phyloP scores from a whole-genome alignment of 208 protist species.

The Trypanosoma platydactyli region DNA sequence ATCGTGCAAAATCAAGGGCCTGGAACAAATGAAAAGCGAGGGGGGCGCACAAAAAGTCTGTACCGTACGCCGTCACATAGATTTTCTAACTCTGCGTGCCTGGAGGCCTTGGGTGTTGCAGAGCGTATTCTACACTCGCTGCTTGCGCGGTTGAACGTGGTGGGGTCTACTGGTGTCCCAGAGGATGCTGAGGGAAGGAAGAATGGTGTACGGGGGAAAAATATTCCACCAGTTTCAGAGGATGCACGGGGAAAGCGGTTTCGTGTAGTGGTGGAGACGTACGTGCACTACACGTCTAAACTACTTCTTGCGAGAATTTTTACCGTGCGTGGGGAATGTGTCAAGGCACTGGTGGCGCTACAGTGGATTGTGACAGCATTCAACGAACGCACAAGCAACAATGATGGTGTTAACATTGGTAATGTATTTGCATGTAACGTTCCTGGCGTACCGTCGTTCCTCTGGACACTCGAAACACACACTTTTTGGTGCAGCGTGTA shows the following conservation, averaged over 20 bases:
- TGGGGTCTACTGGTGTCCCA: background rate
- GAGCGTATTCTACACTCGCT: constrained; percentile 49
- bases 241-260: constrained; percentile 4
- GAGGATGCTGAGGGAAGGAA: background rate
- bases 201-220: background rate
- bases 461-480: constrained; percentile 44
- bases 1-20: constrained; percentile 8
- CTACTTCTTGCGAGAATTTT: constrained; percentile 24
- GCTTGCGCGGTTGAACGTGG: constrained; percentile 3
- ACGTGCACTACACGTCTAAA: constrained; percentile 14
- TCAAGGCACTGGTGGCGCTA: constrained; percentile 14
- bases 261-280: constrained; percentile 16
- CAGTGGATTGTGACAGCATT: constrained; percentile 12
- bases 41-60: constrained; percentile 8
- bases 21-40: constrained; percentile 10
- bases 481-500: constrained; percentile 53
- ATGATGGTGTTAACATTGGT: background rate
- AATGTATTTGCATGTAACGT: background rate
- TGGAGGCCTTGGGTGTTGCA: constrained; percentile 50
- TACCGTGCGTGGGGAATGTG: constrained; percentile 25
- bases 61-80: constrained; percentile 13
- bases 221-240: background rate
- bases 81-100: constrained; percentile 40
- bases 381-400: background rate
- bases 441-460: constrained; percentile 36